Conservation (phyloP, 139 green algal species). For the Chlorella sp. region DNA sequence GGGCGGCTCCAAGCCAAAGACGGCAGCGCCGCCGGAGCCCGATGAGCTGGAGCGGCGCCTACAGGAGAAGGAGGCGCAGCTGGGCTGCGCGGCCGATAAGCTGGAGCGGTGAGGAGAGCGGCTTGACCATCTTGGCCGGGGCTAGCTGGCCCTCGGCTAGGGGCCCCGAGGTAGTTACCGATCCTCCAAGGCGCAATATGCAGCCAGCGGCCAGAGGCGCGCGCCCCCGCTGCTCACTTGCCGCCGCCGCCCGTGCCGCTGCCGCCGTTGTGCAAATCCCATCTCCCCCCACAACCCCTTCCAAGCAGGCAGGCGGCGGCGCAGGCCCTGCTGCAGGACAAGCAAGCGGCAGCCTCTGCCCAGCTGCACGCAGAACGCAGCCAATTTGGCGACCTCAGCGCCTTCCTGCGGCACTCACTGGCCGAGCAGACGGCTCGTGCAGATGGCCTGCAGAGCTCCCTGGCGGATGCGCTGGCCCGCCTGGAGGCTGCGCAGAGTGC, state of each 20-base stretch:
- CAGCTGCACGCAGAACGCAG: slow-evolving; percentile 77
- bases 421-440: slow-evolving; percentile 54
- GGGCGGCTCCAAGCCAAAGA: background rate
- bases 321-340: slow-evolving; percentile 62
- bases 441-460: slow-evolving; percentile 55
- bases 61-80: background rate
- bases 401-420: slow-evolving; percentile 79
- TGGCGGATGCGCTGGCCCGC: slow-evolving; percentile 44
- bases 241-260: background rate
- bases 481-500: slow-evolving; percentile 42
- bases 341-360: slow-evolving; percentile 67
- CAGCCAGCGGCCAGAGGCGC: background rate
- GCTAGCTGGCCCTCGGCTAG: too few relatives aligned
- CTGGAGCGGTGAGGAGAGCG: background rate
- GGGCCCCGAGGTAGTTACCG: too few relatives aligned
- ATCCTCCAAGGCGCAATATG: background rate
- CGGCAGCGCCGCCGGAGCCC: background rate
- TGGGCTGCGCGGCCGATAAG: background rate
- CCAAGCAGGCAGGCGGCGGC: background rate
- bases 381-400: slow-evolving; percentile 82
- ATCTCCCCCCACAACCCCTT: too few relatives aligned
- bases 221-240: too few relatives aligned
- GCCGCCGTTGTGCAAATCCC: background rate
- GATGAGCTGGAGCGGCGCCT: background rate
- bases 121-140: too few relatives aligned